Percentiles rank a stretch among this genome's conserved stretches.
Conservation (phyloP, 78 protist species). For the Thecamonas trahens region DNA sequence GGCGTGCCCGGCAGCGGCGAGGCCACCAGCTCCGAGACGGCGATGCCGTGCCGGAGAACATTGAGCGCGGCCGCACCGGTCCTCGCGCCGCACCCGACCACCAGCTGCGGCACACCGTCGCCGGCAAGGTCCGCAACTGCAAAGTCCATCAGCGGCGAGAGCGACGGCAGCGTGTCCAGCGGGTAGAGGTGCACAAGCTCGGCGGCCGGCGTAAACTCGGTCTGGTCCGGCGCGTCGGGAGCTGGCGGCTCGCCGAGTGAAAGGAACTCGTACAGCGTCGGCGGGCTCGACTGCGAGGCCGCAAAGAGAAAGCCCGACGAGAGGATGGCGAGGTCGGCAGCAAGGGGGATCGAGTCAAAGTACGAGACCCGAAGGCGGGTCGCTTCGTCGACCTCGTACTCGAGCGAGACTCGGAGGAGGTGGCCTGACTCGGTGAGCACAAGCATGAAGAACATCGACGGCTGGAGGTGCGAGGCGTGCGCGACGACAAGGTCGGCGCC, state of each 20-base stretch:
- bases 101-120: slow-evolving; percentile 66
- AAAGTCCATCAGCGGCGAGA: too few relatives aligned
- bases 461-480: slow-evolving; percentile 35
- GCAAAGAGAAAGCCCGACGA: slow-evolving; percentile 79
- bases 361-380: slow-evolving; percentile 36
- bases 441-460: slow-evolving; percentile 77
- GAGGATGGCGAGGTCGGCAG: slow-evolving; percentile 50
- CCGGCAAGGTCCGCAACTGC: slow-evolving; percentile 18
- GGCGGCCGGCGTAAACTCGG: too few relatives aligned
- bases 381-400: slow-evolving; percentile 47
- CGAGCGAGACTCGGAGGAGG: slow-evolving; percentile 74
- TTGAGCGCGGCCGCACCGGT: slow-evolving; percentile 64
- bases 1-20: slow-evolving; percentile 77
- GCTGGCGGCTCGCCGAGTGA: too few relatives aligned
- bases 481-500: slow-evolving; percentile 21
- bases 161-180: too few relatives aligned
- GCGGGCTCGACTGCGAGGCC: slow-evolving; percentile 94
- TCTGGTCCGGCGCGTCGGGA: too few relatives aligned
- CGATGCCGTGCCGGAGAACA: slow-evolving; percentile 82
- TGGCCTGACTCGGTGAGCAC: slow-evolving; percentile 83
- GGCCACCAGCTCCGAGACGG: slow-evolving; percentile 63
- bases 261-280: too few relatives aligned
- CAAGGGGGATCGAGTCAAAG: slow-evolving; percentile 86
- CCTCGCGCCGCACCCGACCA: slow-evolving; percentile 67
- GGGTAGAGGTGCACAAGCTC: too few relatives aligned